phyloP scores from a whole-genome alignment of 176 grass and related monocot species.

The Elaeis guineensis region DNA sequence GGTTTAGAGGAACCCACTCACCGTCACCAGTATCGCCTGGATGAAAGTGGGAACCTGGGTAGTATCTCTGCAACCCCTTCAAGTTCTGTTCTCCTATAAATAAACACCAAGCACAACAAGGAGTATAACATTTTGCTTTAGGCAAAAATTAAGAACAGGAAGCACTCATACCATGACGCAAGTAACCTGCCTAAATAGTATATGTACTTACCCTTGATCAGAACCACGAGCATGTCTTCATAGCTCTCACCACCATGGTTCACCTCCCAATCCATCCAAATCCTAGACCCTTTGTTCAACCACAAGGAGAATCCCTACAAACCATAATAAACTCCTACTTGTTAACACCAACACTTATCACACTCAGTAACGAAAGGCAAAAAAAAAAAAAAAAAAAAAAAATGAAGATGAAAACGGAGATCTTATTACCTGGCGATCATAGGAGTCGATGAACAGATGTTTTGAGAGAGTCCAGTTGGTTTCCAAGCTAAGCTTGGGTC shows the following conservation, averaged over 20 bases:
- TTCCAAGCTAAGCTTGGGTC: slow-evolving; percentile 20
- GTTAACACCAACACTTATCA: neutral
- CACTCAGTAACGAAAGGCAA: too few relatives aligned
- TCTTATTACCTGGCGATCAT: slow-evolving; percentile 17
- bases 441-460: slow-evolving; percentile 18
- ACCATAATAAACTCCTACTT: neutral
- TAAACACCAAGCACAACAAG: neutral
- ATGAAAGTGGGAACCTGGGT: neutral
- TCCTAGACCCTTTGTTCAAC: slow-evolving; percentile 34
- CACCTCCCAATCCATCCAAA: slow-evolving; percentile 23
- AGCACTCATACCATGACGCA: neutral
- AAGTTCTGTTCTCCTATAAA: slow-evolving; percentile 2
- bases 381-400: neutral
- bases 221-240: slow-evolving; percentile 24
- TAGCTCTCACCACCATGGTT: slow-evolving; percentile 10
- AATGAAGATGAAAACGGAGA: neutral
- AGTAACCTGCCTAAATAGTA: too few relatives aligned
- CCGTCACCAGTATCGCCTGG: neutral
- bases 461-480: slow-evolving; percentile 17
- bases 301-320: slow-evolving; percentile 36
- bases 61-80: slow-evolving; percentile 1
- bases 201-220: slow-evolving; percentile 28
- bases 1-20: neutral
- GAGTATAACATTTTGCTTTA: too few relatives aligned
- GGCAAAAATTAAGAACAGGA: neutral